Conservation (phyloP, 805 yeast species). For the Metschnikowia dekortorum region DNA sequence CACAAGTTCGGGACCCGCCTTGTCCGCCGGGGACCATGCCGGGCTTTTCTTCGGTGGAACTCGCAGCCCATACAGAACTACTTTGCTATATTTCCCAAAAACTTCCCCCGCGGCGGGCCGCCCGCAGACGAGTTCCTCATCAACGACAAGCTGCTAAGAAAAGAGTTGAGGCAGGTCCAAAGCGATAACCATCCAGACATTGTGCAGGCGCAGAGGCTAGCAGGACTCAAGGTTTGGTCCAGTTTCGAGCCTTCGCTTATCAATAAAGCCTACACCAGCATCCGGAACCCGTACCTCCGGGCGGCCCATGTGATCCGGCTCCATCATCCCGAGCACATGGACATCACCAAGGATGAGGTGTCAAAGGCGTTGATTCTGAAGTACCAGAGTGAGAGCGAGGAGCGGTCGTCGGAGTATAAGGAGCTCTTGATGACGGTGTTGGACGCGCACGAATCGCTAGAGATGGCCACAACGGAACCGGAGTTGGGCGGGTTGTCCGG, state of each 20-base stretch:
- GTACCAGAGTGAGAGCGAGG: conserved; percentile 32
- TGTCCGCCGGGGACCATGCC: background rate
- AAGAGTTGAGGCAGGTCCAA: conserved; percentile 74
- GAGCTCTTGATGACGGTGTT: conserved; percentile 68
- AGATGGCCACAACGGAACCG: conserved; percentile 53
- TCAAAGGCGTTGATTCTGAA: conserved; percentile 40
- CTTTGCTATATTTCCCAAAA: conserved; percentile 69
- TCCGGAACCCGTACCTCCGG: conserved; percentile 66
- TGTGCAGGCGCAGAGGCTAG: conserved; percentile 25
- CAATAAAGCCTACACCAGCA: conserved; percentile 72
- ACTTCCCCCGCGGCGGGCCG: conserved; percentile 65
- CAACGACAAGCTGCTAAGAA: conserved; percentile 53
- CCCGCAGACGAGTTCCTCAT: conserved; percentile 56
- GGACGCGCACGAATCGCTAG: conserved; percentile 81
- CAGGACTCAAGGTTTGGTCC: conserved; percentile 6
- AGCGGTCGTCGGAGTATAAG: conserved; percentile 39
- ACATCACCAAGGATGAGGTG: conserved; percentile 56
- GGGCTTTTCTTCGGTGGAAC: background rate
- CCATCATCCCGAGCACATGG: conserved; percentile 39
- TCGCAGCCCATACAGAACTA: conserved; percentile 18
- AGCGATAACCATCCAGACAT: conserved; percentile 79
- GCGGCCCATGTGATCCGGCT: conserved; percentile 34
- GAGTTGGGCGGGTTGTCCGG: conserved; percentile 51
- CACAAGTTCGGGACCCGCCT: background rate
- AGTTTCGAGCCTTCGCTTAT: conserved; percentile 39